A percentile compares a stretch with the other conserved stretches of the same genome.
Conservation (phyloP, 2,329 filamentous ascomycete species). For the Exophiala dermatitidis region DNA sequence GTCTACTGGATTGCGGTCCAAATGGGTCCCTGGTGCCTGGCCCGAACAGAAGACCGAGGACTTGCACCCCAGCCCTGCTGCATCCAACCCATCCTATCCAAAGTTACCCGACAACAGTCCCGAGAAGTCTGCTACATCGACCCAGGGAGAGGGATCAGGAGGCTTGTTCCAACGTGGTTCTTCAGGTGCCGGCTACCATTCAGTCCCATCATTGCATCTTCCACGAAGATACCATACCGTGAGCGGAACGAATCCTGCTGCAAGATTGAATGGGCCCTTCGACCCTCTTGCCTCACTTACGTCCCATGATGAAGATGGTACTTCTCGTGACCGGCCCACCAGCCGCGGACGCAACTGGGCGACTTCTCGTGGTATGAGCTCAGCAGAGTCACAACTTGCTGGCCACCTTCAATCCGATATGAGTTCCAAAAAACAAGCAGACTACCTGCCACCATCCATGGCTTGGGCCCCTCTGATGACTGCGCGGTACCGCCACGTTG, state of each 20-base stretch:
- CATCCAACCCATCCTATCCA: background rate
- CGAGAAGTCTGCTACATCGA: background rate
- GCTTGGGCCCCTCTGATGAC: no score
- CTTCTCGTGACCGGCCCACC: background rate
- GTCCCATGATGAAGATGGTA: background rate
- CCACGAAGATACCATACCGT: slow-evolving; percentile 26
- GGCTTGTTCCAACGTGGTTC: slow-evolving; percentile 6
- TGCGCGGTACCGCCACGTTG: background rate
- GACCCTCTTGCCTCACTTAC: slow-evolving; percentile 22
- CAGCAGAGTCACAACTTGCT: no score
- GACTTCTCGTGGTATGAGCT: no score
- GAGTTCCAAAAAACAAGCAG: no score
- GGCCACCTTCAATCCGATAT: no score
- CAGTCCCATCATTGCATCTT: slow-evolving; percentile 2
- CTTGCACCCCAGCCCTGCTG: background rate
- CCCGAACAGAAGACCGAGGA: slow-evolving; percentile 16
- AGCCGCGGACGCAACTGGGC: no score
- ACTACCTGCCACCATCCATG: no score
- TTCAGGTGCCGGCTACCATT: background rate
- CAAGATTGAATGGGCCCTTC: slow-evolving; percentile 27
- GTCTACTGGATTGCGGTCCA: background rate
- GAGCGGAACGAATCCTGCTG: slow-evolving; percentile 25
- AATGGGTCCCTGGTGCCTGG: slow-evolving; percentile 26
- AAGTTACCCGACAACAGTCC: background rate
- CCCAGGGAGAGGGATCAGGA: background rate